Conservation (phyloP, 2,329 filamentous ascomycete species). For the Penicillium oxalicum region DNA sequence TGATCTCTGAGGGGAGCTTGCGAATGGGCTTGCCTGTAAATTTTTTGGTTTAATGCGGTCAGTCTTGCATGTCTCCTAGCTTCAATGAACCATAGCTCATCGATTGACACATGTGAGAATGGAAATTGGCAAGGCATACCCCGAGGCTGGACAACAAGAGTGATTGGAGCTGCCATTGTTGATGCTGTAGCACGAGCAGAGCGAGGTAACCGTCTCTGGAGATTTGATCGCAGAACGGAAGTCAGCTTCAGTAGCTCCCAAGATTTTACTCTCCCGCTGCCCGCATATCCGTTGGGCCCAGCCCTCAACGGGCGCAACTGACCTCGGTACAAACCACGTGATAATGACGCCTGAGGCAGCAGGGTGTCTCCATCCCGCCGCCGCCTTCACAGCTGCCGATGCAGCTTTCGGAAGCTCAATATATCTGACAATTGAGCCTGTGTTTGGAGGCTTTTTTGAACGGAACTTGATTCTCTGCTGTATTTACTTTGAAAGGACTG, state of each 20-base stretch:
- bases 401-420: no score
- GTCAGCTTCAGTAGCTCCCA: constrained; percentile 1
- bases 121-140: constrained; percentile 27
- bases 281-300: constrained; percentile 1
- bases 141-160: constrained; percentile 37
- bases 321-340: constrained; percentile 20
- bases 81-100: not conserved
- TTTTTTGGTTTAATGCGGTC: not conserved
- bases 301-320: constrained; percentile 1
- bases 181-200: not conserved
- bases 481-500: no score
- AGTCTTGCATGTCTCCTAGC: not conserved
- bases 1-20: constrained; percentile 53
- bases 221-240: not conserved
- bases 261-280: constrained; percentile 3
- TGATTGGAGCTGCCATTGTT: constrained; percentile 33
- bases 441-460: no score
- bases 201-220: not conserved
- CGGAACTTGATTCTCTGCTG: no score
- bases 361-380: not conserved
- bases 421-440: no score
- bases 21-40: constrained; percentile 55
- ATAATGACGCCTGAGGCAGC: constrained; percentile 15
- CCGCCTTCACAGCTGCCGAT: no score
- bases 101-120: not conserved